These are phyloP conservation scores for Zasmidium citrigriseum DNA, from an alignment of 2,329 filamentous ascomycete genomes.

Conservation along the genomic window DNA sequence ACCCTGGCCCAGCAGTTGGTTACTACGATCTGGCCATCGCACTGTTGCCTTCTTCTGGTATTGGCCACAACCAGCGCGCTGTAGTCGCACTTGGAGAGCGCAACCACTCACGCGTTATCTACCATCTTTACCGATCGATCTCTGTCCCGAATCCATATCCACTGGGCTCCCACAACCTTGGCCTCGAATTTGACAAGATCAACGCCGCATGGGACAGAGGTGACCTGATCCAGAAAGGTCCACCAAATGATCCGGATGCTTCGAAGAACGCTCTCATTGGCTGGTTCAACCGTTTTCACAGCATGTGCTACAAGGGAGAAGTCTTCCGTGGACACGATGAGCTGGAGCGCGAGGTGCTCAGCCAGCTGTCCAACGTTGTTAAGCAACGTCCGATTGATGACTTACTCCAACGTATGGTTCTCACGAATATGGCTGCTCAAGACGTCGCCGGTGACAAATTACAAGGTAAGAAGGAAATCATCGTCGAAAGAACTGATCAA, in stretches of 20 bases:
- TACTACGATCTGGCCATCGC: conserved; percentile 83
- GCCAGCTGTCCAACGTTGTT: conserved; percentile 71
- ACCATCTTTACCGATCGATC: conserved; percentile 84
- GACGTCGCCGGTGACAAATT: conserved; percentile 66
- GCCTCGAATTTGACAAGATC: conserved; percentile 73
- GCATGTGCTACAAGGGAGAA: conserved; percentile 76
- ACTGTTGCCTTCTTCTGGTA: conserved; percentile 75
- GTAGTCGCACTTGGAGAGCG: conserved; percentile 78
- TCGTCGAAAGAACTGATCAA: no score
- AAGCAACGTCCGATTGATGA: conserved; percentile 67
- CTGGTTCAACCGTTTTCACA: conserved; percentile 86
- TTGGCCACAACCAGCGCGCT: conserved; percentile 86
- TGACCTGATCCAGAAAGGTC: conserved; percentile 48
- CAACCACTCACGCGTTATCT: conserved; percentile 81
- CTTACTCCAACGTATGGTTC: conserved; percentile 73
- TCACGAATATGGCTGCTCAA: conserved; percentile 86
- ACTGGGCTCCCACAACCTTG: conserved; percentile 73
- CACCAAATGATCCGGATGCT: conserved; percentile 48
- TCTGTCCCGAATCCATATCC: conserved; percentile 74
- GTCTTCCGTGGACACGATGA: conserved; percentile 75
- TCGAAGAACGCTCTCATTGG: conserved; percentile 66
- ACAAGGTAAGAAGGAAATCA: conserved; percentile 58
- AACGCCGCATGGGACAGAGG: conserved; percentile 58
- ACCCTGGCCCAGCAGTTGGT: conserved; percentile 76
- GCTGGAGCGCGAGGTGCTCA: conserved; percentile 81